Evolutionary conservation across 768 basidiomycete species (phyloP), one percentile per base, ranked within the genome.

Genomic region (Leucogyrophana mollusca): DNA sequence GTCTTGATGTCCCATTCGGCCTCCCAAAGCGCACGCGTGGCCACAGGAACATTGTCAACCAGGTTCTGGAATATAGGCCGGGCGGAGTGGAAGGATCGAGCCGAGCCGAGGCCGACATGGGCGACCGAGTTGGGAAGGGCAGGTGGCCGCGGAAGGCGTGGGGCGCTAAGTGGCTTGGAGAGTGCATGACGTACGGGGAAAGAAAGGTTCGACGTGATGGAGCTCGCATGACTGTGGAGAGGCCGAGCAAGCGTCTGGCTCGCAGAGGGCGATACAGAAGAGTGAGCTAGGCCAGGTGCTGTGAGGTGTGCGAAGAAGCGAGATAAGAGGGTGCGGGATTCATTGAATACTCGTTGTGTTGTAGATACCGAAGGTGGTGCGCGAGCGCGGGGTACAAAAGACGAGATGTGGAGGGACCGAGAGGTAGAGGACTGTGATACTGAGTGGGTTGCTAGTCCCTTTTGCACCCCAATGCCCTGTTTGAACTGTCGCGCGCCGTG

Each of bases 61-160:
- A 94, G 63, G 59, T 87, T 83, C 61, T 90, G 83, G 71, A 92
- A 91, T 35, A 91, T 74, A 3, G 87, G 85, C 2, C 85, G 80
- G 9, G 74, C 76, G 3, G 82, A 78, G 18, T 82, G 82, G 62
- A 93, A 94, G 56, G 82, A 87, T 30, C 90, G 73, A 0, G 84
- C 87, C 0, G 79, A 77, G 30, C 87, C 87, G 3, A 94, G 72
- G 4, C 91, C 91, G 17, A 93, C 77, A 50, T 89, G 83, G 0
- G 77, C 64, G 22, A 86, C 65, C 39, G 67, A 66, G 16, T 78
- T 64, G 7, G 80, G 79, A 13, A 78, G 72, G 2, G 32, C 34
- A 17, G 75, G 73, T 1, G 77, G 73, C n/a, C 74, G 77, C 9
- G 87, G 87, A 9, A 90, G 66, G 55, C 74, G 80, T 13, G 72